phyloP scores from a whole-genome alignment of 306 rosid species.

The Lathyrus sativus region DNA sequence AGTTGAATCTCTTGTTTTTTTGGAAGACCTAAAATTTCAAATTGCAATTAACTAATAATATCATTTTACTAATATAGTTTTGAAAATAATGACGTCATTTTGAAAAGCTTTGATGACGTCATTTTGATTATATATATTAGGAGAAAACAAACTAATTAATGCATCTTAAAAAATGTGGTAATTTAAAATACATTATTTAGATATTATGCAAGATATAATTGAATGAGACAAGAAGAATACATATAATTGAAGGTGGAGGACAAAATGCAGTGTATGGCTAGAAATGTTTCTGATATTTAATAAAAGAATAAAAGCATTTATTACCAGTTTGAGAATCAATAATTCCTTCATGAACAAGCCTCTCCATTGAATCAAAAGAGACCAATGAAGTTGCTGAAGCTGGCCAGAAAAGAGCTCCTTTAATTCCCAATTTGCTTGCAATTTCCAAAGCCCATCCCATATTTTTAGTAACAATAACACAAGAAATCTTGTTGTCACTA shows the following conservation, averaged over 20 bases:
- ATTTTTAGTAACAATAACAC: slow-evolving; percentile 46
- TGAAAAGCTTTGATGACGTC: too few species aligned
- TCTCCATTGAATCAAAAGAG: slow-evolving; percentile 31
- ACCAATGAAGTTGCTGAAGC: slow-evolving; percentile 45
- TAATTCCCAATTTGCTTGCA: slow-evolving; percentile 42
- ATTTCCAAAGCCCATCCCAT: slow-evolving; percentile 59
- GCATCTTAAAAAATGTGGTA: not conserved
- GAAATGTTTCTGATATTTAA: not conserved
- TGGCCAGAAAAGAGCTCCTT: slow-evolving; percentile 53
- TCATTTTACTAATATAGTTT: too few species aligned
- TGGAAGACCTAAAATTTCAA: slow-evolving; percentile 43
- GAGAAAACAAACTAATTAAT: not conserved
- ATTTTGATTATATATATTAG: too few species aligned
- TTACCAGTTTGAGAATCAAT: slow-evolving; percentile 39
- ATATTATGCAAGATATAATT: not conserved
- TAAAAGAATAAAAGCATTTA: not conserved
- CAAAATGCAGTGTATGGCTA: not conserved
- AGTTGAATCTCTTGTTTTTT: slow-evolving; percentile 32
- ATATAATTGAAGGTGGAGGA: not conserved
- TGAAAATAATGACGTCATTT: too few species aligned
- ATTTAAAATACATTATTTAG: not conserved
- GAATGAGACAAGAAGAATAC: not conserved
- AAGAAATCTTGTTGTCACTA: slow-evolving; percentile 37
- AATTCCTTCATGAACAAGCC: slow-evolving; percentile 42
- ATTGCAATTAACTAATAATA: not conserved